Base-by-base conservation (phyloP, 306 rosid species). In the Begonia fuchsioides region DNA sequence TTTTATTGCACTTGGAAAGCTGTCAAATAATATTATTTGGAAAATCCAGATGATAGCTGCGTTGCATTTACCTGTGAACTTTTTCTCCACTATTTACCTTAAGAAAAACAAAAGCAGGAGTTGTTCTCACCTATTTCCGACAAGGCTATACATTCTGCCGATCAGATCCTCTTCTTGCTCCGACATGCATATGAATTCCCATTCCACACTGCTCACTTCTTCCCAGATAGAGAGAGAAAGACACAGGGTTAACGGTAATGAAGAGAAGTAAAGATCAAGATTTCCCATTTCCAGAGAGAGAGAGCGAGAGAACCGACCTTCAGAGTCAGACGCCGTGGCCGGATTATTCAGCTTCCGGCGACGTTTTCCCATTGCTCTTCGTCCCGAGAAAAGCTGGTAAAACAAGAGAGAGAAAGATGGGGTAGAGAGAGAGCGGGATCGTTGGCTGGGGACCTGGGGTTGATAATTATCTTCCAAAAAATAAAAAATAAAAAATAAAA, bases 131-230 rank as follows among this genome's bases (percentile, higher is more conserved):
- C 65, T 60, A 10, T 51, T 56, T 51, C 65, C 65, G 44, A 60
- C 53, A 14, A 60, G 65, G 39, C 20, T 50, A 51, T 60, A 44
- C 65, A 60, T 60, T 50, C 65, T 60, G 38, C 39, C 43, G 38
- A 60, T 60, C 12, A 60, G 65, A 51, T 60, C 65, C 46, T 50
- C 65, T 44, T 60, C 65, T 43, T 60, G 65, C 46, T 54, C 65
- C 17, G 57, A 50, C 65, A 60, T 60, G 12, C 49, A 19, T 51
- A 51, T 60, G 10, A 60, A 43, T 44, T 60, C 57, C 65, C 57
- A 51, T 43, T 54, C 10, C 14, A 54, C 18, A 35, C 62, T 58
- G 47, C 62, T 58, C 35, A 58, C 62, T 39, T 58, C 62, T 58
- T 47, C 38, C 38, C 35, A 26, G 2, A 26, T 26, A 26, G 35